Conservation (phyloP, 352 stramenopile genomes). For the Elongisporangium prolatum region DNA sequence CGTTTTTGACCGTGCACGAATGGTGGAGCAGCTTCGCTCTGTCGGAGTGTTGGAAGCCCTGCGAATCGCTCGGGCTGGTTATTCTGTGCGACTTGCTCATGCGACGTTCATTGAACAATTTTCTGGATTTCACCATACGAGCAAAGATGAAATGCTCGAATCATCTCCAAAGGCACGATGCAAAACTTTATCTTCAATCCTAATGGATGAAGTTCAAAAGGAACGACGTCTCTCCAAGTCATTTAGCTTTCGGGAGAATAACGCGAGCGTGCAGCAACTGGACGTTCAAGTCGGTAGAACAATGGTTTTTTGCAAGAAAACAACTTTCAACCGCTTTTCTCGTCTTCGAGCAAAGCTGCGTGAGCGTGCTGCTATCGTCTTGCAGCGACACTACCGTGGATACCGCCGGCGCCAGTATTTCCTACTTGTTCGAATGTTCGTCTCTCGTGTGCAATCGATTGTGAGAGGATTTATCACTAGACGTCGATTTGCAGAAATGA, state of each 20-base stretch:
- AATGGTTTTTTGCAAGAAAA: conserved; percentile 61
- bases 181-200: conserved; percentile 12
- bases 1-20: conserved; percentile 72
- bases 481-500: conserved; percentile 25
- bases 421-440: conserved; percentile 26
- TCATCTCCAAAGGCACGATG: not conserved
- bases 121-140: conserved; percentile 42
- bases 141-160: conserved; percentile 9
- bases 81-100: conserved; percentile 93
- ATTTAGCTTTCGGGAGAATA: conserved; percentile 14
- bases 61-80: conserved; percentile 93
- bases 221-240: conserved; percentile 7
- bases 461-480: conserved; percentile 37
- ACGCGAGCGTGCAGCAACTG: conserved; percentile 12
- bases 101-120: conserved; percentile 87
- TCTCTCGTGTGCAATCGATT: conserved; percentile 34
- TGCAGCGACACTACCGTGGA: conserved; percentile 45
- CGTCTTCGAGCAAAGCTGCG: conserved; percentile 38
- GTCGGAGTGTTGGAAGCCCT: conserved; percentile 96
- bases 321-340: conserved; percentile 47
- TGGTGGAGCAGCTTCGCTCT: conserved; percentile 97
- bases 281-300: conserved; percentile 59
- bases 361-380: conserved; percentile 22
- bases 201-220: conserved; percentile 19
- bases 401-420: conserved; percentile 34